Percentiles rank a stretch among this genome's conserved stretches.
phyloP scores from a whole-genome alignment of 768 basidiomycete species.

The Lactarius indigo region DNA sequence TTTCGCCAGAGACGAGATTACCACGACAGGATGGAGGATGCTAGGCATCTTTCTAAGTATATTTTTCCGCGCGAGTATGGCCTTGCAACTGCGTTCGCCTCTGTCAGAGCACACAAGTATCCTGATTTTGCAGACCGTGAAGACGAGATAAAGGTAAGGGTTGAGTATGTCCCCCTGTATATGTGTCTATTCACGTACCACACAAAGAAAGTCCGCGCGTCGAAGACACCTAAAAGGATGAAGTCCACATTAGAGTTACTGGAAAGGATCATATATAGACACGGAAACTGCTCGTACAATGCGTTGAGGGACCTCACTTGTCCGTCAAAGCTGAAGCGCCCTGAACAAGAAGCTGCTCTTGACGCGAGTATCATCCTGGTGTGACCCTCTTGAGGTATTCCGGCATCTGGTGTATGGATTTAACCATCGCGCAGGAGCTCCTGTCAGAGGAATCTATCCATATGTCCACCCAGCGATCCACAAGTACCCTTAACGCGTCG shows the following conservation, averaged over 20 bases:
- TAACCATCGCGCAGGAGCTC: constrained; percentile 50
- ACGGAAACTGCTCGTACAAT: constrained; percentile 67
- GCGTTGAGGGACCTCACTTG: constrained; percentile 63
- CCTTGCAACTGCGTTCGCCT: constrained; percentile 55
- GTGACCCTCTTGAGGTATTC: neutral
- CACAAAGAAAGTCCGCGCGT: constrained; percentile 36
- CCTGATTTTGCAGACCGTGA: constrained; percentile 62
- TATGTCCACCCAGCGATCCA: constrained; percentile 49
- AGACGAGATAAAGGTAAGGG: constrained; percentile 60
- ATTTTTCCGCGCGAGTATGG: constrained; percentile 82
- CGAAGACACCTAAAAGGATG: constrained; percentile 74
- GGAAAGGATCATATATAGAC: constrained; percentile 62
- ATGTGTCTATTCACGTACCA: constrained; percentile 25
- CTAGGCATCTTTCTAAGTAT: constrained; percentile 72
- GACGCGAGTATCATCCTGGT: constrained; percentile 67
- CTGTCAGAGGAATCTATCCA: constrained; percentile 66
- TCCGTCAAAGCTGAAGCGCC: constrained; percentile 64
- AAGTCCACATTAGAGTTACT: constrained; percentile 51
- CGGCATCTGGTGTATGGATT: constrained; percentile 9
- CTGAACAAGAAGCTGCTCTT: constrained; percentile 39
- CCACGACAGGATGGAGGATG: constrained; percentile 44
- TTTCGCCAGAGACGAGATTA: constrained; percentile 39
- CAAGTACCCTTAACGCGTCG: constrained; percentile 40
- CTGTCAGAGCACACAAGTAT: constrained; percentile 33
- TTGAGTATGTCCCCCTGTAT: neutral